Percentiles rank a stretch among this genome's conserved stretches.
Conservation (phyloP, 352 stramenopile species). For the Globisporangium recalcitrans region DNA sequence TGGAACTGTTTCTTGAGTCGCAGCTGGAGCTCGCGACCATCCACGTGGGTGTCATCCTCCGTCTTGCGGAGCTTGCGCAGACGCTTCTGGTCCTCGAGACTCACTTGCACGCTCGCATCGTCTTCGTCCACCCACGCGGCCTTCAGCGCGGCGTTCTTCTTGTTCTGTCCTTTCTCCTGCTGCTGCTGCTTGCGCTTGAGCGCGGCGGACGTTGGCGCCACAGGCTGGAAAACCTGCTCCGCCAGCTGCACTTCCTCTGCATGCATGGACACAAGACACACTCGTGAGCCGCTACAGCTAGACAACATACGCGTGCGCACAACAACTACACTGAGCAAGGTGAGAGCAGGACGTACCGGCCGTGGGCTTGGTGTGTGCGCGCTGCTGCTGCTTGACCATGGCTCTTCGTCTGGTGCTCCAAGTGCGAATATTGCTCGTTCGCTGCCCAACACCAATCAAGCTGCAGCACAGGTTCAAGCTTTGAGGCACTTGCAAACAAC, state of each 20-base stretch:
- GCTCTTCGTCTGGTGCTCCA: conserved; percentile 1
- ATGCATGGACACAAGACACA: conserved; percentile 4
- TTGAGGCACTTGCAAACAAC: too few species aligned
- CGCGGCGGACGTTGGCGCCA: conserved; percentile 8
- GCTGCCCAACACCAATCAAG: conserved; percentile 13
- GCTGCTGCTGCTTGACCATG: conserved; percentile 11
- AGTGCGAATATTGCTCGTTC: not conserved
- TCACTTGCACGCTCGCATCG: conserved; percentile 68
- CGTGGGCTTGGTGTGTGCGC: conserved; percentile 10
- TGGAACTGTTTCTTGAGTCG: conserved; percentile 83
- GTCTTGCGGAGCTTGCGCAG: conserved; percentile 84
- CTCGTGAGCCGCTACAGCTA: too few species aligned
- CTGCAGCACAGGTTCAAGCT: not conserved
- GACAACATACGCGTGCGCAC: not conserved
- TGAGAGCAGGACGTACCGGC: conserved; percentile 3
- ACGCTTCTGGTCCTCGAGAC: conserved; percentile 57
- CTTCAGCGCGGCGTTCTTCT: conserved; percentile 26
- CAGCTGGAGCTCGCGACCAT: conserved; percentile 69
- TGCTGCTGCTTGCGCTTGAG: conserved; percentile 33
- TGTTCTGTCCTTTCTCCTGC: conserved; percentile 19
- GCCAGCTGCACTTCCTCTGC: conserved; percentile 52
- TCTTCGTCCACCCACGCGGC: conserved; percentile 87
- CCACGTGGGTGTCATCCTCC: conserved; percentile 56
- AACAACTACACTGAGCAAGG: not conserved
- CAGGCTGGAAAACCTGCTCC: conserved; percentile 49